These are phyloP conservation scores for Daldinia bambusicola DNA, from an alignment of 495 filamentous ascomycete species.

Conservation along the genomic window DNA sequence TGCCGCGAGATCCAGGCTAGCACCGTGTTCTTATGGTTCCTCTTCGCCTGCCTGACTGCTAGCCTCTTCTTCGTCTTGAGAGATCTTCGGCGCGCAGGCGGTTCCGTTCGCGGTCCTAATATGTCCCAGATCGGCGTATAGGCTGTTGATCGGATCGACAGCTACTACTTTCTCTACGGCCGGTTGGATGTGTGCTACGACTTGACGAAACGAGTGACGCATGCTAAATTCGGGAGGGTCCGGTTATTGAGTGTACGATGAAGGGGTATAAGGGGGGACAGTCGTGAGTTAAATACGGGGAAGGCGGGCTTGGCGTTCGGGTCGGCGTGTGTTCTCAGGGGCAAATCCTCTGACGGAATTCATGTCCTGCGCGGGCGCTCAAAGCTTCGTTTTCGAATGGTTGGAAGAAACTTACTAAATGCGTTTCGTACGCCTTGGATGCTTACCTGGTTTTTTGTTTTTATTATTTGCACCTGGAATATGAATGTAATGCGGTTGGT, in stretches of 20 bases:
- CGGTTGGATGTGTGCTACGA: conserved; percentile 21
- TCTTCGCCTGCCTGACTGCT: conserved; percentile 53
- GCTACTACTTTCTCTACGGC: background rate
- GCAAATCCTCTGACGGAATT: conserved; percentile 3
- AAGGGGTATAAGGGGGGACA: background rate
- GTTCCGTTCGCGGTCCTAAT: conserved; percentile 53
- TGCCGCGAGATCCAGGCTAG: conserved; percentile 63
- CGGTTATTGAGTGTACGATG: conserved; percentile 23
- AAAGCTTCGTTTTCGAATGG: background rate
- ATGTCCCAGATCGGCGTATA: conserved; percentile 62
- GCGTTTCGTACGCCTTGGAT: conserved; percentile 6
- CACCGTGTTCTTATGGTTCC: conserved; percentile 62
- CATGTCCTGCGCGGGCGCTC: conserved; percentile 9
- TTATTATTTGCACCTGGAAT: conserved; percentile 17
- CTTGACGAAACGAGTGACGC: conserved; percentile 20
- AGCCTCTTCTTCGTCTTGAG: conserved; percentile 49
- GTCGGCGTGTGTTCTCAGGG: background rate
- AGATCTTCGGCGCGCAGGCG: conserved; percentile 54
- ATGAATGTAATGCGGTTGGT: conserved; percentile 8
- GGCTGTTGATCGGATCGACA: conserved; percentile 28
- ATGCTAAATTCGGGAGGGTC: background rate
- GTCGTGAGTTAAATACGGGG: conserved; percentile 1
- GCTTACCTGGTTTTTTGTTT: background rate
- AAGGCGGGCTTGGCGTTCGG: conserved; percentile 23
- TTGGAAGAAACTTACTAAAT: background rate